These are phyloP conservation scores for Helianthus annuus DNA, from an alignment of 129 eudicot species.

Conservation along the genomic window DNA sequence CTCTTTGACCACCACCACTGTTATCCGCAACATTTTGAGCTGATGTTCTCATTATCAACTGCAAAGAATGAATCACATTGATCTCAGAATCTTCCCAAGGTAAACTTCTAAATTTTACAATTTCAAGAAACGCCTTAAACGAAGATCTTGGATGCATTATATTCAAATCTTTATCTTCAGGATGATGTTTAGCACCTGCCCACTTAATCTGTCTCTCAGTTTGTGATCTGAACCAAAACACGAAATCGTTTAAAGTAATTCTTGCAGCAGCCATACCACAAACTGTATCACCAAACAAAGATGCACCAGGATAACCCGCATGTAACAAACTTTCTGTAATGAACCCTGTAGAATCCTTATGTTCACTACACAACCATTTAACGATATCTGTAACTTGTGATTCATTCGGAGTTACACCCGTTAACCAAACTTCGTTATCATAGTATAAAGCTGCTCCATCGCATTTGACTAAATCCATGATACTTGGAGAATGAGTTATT, in stretches of 20 bases:
- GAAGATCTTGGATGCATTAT: conserved; percentile 73
- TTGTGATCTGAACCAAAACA: conserved; percentile 82
- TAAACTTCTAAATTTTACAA: conserved; percentile 52
- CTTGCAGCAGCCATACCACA: conserved; percentile 79
- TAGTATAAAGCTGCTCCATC: conserved; percentile 67
- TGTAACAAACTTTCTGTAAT: conserved; percentile 63
- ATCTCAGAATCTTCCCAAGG: conserved; percentile 68
- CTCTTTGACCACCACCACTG: conserved; percentile 21
- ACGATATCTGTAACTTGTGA: conserved; percentile 53
- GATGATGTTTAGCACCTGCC: conserved; percentile 80
- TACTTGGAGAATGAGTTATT: conserved; percentile 63
- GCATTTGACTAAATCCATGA: conserved; percentile 72
- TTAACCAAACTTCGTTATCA: conserved; percentile 43
- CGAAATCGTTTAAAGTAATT: conserved; percentile 42
- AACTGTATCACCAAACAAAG: conserved; percentile 59
- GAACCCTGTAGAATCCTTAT: conserved; percentile 58
- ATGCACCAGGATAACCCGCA: conserved; percentile 62
- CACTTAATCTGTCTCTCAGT: conserved; percentile 54
- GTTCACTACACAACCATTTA: conserved; percentile 50
- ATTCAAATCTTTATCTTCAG: conserved; percentile 53
- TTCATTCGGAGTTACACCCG: conserved; percentile 65
- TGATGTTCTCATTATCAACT: conserved; percentile 60
- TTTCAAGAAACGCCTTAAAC: conserved; percentile 67
- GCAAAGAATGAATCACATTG: conserved; percentile 76
- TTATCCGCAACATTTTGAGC: conserved; percentile 36